phyloP scores from a whole-genome alignment of 2,329 filamentous ascomycete species.

The Penicillium sp. region DNA sequence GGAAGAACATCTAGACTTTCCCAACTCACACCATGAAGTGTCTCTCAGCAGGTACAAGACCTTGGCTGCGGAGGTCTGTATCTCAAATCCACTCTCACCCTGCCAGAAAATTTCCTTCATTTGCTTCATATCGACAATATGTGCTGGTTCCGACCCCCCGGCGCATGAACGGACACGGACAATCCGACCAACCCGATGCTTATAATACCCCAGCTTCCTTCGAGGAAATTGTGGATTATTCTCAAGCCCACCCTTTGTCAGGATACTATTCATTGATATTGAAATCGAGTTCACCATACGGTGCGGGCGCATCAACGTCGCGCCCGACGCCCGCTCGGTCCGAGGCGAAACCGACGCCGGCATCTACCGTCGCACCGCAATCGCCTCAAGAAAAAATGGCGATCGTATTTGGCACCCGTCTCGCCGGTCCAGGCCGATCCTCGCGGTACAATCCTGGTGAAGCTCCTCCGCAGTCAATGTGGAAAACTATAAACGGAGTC shows the following conservation, averaged over 20 bases:
- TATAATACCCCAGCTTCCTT: slow-evolving; percentile 9
- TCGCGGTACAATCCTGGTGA: slow-evolving; percentile 55
- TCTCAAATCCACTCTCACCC: neutral
- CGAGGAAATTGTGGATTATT: slow-evolving; percentile 8
- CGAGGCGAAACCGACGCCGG: slow-evolving; percentile 19
- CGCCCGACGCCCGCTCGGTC: slow-evolving; percentile 12
- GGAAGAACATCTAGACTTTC: neutral
- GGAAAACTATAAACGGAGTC: slow-evolving; percentile 68
- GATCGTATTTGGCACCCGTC: slow-evolving; percentile 77
- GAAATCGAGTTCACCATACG: slow-evolving; percentile 28
- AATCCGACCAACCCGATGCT: slow-evolving; percentile 5
- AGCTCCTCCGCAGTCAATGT: slow-evolving; percentile 57
- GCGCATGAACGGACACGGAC: slow-evolving; percentile 18
- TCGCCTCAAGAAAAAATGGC: slow-evolving; percentile 51
- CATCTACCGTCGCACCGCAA: slow-evolving; percentile 21
- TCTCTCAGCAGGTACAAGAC: slow-evolving; percentile 18
- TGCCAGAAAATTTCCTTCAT: neutral
- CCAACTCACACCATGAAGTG: slow-evolving; percentile 27
- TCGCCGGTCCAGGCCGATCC: slow-evolving; percentile 68
- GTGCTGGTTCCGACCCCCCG: slow-evolving; percentile 19
- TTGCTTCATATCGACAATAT: slow-evolving; percentile 17
- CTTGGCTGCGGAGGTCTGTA: slow-evolving; percentile 16
- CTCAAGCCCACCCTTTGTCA: slow-evolving; percentile 41
- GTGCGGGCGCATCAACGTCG: slow-evolving; percentile 16
- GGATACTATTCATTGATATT: slow-evolving; percentile 48